phyloP scores from a whole-genome alignment of 2,329 filamentous ascomycete genomes.

The Coleophoma cylindrospora region DNA sequence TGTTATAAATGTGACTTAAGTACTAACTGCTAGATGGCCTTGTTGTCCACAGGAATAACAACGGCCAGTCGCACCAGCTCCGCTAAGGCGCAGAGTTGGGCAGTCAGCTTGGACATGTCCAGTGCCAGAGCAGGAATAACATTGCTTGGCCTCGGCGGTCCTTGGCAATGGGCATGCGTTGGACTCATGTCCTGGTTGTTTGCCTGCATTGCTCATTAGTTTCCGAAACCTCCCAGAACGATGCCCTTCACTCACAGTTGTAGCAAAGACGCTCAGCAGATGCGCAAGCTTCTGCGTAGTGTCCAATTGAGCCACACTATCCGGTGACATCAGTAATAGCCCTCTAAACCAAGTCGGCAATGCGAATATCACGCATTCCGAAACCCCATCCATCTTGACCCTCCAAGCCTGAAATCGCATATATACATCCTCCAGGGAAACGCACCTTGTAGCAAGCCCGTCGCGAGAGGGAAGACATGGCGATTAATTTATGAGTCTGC shows the following conservation, averaged over 20 bases:
- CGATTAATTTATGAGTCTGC: slow-evolving; percentile 26
- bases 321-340: slow-evolving; percentile 20
- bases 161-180: slow-evolving; percentile 95
- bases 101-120: slow-evolving; percentile 99
- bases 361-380: no score
- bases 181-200: slow-evolving; percentile 94
- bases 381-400: no score
- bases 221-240: no score
- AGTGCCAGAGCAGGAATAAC: slow-evolving; percentile 98
- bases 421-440: neutral
- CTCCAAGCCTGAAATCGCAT: neutral
- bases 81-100: slow-evolving; percentile 89
- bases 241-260: slow-evolving; percentile 67
- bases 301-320: slow-evolving; percentile 71
- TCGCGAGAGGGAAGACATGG: slow-evolving; percentile 76
- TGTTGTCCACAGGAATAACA: slow-evolving; percentile 97
- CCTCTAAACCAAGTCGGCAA: neutral
- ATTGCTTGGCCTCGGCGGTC: slow-evolving; percentile 98
- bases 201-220: slow-evolving; percentile 43
- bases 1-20: slow-evolving; percentile 1
- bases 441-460: slow-evolving; percentile 67
- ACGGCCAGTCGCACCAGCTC: slow-evolving; percentile 73
- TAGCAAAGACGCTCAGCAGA: slow-evolving; percentile 98
- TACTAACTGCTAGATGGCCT: slow-evolving; percentile 81
- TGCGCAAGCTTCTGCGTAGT: slow-evolving; percentile 87